These are phyloP conservation scores for Medakamo hakoo DNA, from an alignment of 139 green algal species.

Conservation along the genomic window DNA sequence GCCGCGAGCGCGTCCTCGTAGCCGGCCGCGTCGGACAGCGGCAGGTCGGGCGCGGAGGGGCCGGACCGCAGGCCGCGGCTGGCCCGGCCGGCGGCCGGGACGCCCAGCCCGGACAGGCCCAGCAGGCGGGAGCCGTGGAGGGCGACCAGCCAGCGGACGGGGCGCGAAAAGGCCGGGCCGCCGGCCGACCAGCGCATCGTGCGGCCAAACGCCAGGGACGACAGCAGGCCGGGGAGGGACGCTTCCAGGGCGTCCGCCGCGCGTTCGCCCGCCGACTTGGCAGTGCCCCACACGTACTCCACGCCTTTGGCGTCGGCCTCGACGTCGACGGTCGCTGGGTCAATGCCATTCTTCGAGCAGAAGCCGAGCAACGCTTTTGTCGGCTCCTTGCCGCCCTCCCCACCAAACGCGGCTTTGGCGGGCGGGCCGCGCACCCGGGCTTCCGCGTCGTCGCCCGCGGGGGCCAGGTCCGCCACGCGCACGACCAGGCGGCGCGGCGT, in stretches of 20 bases:
- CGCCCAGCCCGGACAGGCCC: slow-evolving; percentile 28
- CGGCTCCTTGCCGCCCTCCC: slow-evolving; percentile 42
- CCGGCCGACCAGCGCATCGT: slow-evolving; percentile 76
- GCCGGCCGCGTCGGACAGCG: slow-evolving; percentile 28
- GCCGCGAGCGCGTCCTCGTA: slow-evolving; percentile 40
- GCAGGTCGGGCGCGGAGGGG: slow-evolving; percentile 2
- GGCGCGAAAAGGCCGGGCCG: slow-evolving; percentile 58
- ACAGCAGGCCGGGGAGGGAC: slow-evolving; percentile 57
- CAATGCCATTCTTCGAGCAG: slow-evolving; percentile 74
- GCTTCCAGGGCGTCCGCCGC: slow-evolving; percentile 53
- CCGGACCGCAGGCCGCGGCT: slow-evolving; percentile 57
- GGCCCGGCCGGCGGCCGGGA: slow-evolving; percentile 12
- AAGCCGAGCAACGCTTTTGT: slow-evolving; percentile 87
- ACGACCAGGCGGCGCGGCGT: slow-evolving; percentile 77
- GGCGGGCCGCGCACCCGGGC: slow-evolving; percentile 73
- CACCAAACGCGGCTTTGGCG: slow-evolving; percentile 57
- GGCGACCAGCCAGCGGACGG: slow-evolving; percentile 87
- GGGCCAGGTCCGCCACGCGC: slow-evolving; percentile 51
- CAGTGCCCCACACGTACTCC: slow-evolving; percentile 77
- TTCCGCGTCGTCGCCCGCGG: slow-evolving; percentile 31
- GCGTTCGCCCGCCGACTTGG: slow-evolving; percentile 35
- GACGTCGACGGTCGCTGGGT: slow-evolving; percentile 15
- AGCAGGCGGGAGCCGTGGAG: slow-evolving; percentile 65
- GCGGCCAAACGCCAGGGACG: slow-evolving; percentile 63
- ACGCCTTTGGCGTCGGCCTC: slow-evolving; percentile 70